phyloP scores from a whole-genome alignment of 2,329 filamentous ascomycete species.

The Pezicula radicicola region DNA sequence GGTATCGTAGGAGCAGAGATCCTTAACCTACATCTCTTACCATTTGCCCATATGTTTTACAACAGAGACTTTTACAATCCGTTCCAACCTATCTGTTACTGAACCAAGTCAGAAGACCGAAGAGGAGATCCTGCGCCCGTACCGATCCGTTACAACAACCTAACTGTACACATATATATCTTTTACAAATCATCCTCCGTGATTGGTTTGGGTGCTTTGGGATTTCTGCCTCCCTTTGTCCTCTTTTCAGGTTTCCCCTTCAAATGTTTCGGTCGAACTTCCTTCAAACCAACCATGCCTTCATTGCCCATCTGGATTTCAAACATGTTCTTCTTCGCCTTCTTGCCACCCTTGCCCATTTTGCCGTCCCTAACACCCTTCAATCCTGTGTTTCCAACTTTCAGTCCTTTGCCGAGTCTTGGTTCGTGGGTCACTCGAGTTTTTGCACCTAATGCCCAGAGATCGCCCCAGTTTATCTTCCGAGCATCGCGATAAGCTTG shows the following conservation, averaged over 20 bases:
- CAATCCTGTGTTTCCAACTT: slow-evolving; percentile 29
- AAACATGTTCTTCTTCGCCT: slow-evolving; percentile 38
- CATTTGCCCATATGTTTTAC: no score
- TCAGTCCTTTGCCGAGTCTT: slow-evolving; percentile 45
- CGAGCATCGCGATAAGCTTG: slow-evolving; percentile 89
- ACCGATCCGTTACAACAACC: background rate
- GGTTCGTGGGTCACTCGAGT: slow-evolving; percentile 64
- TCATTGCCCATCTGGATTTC: slow-evolving; percentile 33
- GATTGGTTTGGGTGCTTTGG: slow-evolving; percentile 32
- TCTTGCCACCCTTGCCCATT: slow-evolving; percentile 36
- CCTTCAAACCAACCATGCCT: slow-evolving; percentile 24
- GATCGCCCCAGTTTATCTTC: slow-evolving; percentile 86
- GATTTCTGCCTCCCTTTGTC: slow-evolving; percentile 30
- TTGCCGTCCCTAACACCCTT: slow-evolving; percentile 31
- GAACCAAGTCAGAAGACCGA: no score
- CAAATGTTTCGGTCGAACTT: slow-evolving; percentile 11
- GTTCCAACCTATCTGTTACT: no score
- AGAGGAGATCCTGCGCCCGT: no score
- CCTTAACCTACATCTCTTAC: no score
- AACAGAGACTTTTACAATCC: no score
- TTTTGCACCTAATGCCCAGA: slow-evolving; percentile 95
- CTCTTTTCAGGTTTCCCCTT: slow-evolving; percentile 24
- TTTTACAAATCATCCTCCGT: slow-evolving; percentile 22
- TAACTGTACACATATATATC: background rate
- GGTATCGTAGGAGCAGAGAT: no score